Conservation (phyloP, 1,139 yeast species). For the Debaryomycetaceae sp. region DNA sequence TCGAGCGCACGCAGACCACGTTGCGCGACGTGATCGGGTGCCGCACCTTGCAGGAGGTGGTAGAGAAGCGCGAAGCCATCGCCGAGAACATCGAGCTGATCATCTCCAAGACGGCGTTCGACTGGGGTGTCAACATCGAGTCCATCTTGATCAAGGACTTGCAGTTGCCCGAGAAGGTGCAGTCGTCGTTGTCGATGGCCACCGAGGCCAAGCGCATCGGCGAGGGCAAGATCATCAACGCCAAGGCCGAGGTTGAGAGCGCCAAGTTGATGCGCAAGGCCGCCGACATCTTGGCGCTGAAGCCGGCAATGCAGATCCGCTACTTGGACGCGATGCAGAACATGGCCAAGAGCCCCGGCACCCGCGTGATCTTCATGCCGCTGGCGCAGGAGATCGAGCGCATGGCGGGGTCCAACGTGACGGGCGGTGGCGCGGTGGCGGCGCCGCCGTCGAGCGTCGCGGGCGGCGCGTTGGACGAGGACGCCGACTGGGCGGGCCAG, state of each 20-base stretch:
- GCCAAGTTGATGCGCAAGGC: slow-evolving; percentile 79
- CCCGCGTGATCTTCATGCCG: slow-evolving; percentile 77
- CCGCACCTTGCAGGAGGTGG: slow-evolving; percentile 64
- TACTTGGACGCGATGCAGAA: slow-evolving; percentile 76
- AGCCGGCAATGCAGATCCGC: slow-evolving; percentile 77
- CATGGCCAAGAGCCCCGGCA: slow-evolving; percentile 60
- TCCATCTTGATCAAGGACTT: slow-evolving; percentile 68
- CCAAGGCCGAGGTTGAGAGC: slow-evolving; percentile 72
- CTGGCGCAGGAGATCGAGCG: slow-evolving; percentile 40
- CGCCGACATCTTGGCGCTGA: slow-evolving; percentile 70
- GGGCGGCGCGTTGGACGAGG: slow-evolving; percentile 15
- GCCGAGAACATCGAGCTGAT: slow-evolving; percentile 62
- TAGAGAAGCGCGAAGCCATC: slow-evolving; percentile 70
- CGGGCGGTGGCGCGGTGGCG: slow-evolving; percentile 8
- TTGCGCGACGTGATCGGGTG: slow-evolving; percentile 72
- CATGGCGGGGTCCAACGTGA: slow-evolving; percentile 24
- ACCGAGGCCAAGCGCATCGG: slow-evolving; percentile 77
- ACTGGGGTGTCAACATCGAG: slow-evolving; percentile 74
- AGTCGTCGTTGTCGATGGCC: slow-evolving; percentile 64
- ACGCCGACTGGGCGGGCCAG: slow-evolving; percentile 18
- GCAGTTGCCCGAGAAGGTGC: slow-evolving; percentile 52
- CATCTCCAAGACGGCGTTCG: slow-evolving; percentile 59
- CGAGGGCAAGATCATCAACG: slow-evolving; percentile 72
- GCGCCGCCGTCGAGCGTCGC: slow-evolving; percentile 1
- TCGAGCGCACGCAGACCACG: slow-evolving; percentile 72